These are phyloP conservation scores for Aureococcus anophagefferens DNA, from an alignment of 108 stramenopile genomes.

Conservation along the genomic window DNA sequence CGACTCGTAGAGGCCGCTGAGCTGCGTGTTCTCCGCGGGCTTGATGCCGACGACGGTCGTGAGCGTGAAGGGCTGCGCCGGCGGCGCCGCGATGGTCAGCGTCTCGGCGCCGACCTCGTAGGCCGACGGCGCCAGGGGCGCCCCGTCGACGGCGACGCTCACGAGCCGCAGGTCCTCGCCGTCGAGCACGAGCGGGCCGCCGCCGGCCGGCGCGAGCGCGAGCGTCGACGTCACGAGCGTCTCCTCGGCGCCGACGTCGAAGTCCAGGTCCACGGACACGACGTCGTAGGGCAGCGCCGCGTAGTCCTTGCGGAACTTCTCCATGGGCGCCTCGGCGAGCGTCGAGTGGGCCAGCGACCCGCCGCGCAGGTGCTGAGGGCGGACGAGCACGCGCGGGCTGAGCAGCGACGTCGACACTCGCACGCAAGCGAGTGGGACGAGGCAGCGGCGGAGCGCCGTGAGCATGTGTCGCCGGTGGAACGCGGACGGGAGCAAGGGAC, in stretches of 20 bases:
- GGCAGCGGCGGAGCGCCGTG: no score
- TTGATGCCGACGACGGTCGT: conserved; percentile 56
- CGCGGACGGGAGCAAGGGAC: no score
- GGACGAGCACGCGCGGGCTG: no score
- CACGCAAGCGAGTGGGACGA: no score
- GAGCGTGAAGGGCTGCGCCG: conserved; percentile 9
- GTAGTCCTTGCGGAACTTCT: conserved; percentile 39
- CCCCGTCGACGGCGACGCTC: conserved; percentile 18
- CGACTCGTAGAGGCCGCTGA: conserved; percentile 79
- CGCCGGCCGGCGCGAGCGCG: conserved; percentile 8
- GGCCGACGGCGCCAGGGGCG: conserved; percentile 25
- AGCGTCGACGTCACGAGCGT: conserved; percentile 24
- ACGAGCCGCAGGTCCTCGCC: conserved; percentile 57
- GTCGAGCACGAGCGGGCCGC: conserved; percentile 60
- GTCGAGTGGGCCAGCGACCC: no score
- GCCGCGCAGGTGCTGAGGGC: no score
- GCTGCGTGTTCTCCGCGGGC: conserved; percentile 81
- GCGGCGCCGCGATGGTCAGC: conserved; percentile 29
- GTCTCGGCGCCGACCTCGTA: conserved; percentile 45
- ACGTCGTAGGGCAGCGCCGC: conserved; percentile 24
- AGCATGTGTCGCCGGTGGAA: no score
- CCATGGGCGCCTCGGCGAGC: background rate
- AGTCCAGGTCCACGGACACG: conserved; percentile 21
- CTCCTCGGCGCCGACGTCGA: conserved; percentile 16
- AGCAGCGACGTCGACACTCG: no score